Conservation (phyloP, 352 stramenopile genomes). For the Phytopythium boreale region DNA sequence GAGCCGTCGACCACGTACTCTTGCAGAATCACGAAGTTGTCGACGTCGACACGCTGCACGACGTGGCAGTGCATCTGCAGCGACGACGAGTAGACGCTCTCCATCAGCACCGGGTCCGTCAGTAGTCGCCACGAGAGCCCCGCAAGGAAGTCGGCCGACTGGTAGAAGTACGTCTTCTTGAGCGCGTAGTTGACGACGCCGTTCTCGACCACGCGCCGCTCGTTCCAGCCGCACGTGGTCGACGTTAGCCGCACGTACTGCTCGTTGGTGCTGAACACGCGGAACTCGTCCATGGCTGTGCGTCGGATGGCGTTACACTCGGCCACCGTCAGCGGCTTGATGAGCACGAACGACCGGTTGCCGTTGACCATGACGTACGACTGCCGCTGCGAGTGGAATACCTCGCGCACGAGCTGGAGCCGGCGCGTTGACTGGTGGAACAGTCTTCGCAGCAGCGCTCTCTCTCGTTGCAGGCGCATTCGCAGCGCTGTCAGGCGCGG, state of each 20-base stretch:
- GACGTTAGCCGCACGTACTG: conserved; percentile 4
- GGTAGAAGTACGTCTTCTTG: conserved; percentile 8
- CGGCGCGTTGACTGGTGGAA: conserved; percentile 1
- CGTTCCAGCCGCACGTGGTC: conserved; percentile 5
- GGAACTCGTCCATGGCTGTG: conserved; percentile 1
- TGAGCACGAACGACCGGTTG: conserved; percentile 1
- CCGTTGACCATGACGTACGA: neutral
- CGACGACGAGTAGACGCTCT: conserved; percentile 7
- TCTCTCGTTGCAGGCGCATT: conserved; percentile 2
- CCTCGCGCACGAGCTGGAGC: neutral
- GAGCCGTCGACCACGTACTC: conserved; percentile 6
- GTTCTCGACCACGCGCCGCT: conserved; percentile 4
- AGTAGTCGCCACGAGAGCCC: conserved; percentile 3
- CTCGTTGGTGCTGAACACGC: conserved; percentile 8
- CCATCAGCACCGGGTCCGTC: neutral
- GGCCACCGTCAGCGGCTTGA: conserved; percentile 1
- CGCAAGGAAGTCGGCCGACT: neutral
- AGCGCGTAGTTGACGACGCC: conserved; percentile 6
- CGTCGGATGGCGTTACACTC: conserved; percentile 4
- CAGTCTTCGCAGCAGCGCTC: neutral
- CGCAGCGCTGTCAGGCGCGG: neutral
- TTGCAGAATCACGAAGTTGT: conserved; percentile 5
- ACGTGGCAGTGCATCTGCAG: conserved; percentile 4
- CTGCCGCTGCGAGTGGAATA: neutral
- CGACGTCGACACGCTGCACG: conserved; percentile 7